Evolutionary conservation across 768 basidiomycete genomes (phyloP).

Genomic region (Tylopilus balloui): DNA sequence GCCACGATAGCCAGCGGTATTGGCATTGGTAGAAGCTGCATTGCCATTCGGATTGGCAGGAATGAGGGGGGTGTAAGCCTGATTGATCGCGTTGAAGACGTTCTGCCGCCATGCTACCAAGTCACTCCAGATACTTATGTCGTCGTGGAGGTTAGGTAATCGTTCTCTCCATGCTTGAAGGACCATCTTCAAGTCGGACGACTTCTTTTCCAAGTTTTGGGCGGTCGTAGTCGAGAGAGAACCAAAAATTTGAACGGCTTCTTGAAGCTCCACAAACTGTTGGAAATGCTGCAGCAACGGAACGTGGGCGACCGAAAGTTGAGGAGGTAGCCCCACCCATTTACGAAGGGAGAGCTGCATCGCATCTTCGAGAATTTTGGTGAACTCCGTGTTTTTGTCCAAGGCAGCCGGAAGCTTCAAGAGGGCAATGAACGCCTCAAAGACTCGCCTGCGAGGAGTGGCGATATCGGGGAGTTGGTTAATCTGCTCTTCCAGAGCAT

Average conservation of each 20-base stretch:
- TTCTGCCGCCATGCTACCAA: slow-evolving; percentile 99
- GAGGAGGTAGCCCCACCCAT: slow-evolving; percentile 86
- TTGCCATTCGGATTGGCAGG: slow-evolving; percentile 48
- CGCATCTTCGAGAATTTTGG: slow-evolving; percentile 85
- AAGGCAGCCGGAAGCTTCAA: slow-evolving; percentile 77
- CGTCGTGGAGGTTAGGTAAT: slow-evolving; percentile 91
- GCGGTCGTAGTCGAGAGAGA: slow-evolving; percentile 83
- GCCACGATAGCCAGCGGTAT: slow-evolving; percentile 89
- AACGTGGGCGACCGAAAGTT: slow-evolving; percentile 88
- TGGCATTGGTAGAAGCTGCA: slow-evolving; percentile 53
- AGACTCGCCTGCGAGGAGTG: slow-evolving; percentile 95
- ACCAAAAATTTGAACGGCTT: slow-evolving; percentile 92
- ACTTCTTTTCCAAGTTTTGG: slow-evolving; percentile 89
- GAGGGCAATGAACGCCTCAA: slow-evolving; percentile 90
- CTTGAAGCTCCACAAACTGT: slow-evolving; percentile 96
- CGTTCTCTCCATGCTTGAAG: slow-evolving; percentile 97
- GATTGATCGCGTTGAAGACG: slow-evolving; percentile 96
- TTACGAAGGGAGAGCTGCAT: slow-evolving; percentile 96
- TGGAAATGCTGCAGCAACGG: slow-evolving; percentile 97
- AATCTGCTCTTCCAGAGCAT: slow-evolving; percentile 77
- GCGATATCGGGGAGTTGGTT: slow-evolving; percentile 76
- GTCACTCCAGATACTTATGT: slow-evolving; percentile 98
- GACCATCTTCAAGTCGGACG: slow-evolving; percentile 92
- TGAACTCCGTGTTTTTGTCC: slow-evolving; percentile 87
- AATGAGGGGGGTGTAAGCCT: slow-evolving; percentile 91